phyloP scores from a whole-genome alignment of 2,329 filamentous ascomycete species.

The Dactylellina cionopaga region DNA sequence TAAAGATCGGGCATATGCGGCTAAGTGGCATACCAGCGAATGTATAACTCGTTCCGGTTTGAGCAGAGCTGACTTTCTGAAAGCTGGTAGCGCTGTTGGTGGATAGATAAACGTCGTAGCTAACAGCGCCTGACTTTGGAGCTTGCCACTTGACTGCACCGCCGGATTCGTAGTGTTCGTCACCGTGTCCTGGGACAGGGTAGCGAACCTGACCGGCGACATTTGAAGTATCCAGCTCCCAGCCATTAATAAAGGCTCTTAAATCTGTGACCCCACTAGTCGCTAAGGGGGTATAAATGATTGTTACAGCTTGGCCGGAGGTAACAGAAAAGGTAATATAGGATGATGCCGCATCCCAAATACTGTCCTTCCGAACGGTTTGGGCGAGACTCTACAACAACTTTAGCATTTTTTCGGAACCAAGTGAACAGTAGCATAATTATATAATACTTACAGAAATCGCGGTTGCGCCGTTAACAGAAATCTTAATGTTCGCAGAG shows the following conservation, averaged over 20 bases:
- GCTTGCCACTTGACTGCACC: constrained; percentile 56
- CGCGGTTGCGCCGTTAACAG: constrained; percentile 55
- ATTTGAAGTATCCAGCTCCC: constrained; percentile 58
- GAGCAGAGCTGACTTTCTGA: constrained; percentile 48
- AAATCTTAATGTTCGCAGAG: constrained; percentile 56
- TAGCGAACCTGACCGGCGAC: constrained; percentile 57
- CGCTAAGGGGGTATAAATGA: constrained; percentile 55
- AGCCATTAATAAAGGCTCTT: constrained; percentile 58
- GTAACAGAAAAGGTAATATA: constrained; percentile 57
- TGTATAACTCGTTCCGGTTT: constrained; percentile 24
- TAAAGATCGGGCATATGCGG: neutral
- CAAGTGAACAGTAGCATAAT: neutral
- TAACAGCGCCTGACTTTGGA: constrained; percentile 45
- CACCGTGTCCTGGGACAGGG: constrained; percentile 57
- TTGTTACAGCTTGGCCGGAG: constrained; percentile 55
- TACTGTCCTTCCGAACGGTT: constrained; percentile 58
- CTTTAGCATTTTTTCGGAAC: neutral
- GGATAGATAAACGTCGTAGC: constrained; percentile 58
- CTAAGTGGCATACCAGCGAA: neutral
- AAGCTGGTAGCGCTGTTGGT: constrained; percentile 44
- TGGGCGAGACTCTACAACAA: constrained; percentile 52
- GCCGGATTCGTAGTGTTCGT: constrained; percentile 57
- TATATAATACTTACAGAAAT: constrained; percentile 8
- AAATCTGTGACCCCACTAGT: constrained; percentile 46
- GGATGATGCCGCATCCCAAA: constrained; percentile 58